Conservation (phyloP, 2,329 filamentous ascomycete species). For the Ophiocordyceps camponoti-rufipedis region DNA sequence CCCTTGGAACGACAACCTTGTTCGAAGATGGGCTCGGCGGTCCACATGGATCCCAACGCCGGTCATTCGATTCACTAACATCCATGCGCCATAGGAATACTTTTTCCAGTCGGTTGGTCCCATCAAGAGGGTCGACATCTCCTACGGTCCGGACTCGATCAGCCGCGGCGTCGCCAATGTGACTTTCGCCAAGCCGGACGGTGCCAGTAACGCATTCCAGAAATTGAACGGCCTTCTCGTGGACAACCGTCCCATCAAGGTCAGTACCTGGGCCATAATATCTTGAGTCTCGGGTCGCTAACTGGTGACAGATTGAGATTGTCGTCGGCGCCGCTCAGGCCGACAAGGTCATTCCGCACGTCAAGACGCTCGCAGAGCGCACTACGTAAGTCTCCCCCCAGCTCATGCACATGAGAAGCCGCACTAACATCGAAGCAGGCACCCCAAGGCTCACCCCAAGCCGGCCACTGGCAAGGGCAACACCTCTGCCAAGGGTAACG, state of each 20-base stretch:
- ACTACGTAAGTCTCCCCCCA: slow-evolving; percentile 36
- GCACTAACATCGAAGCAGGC: slow-evolving; percentile 7
- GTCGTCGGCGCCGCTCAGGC: slow-evolving; percentile 62
- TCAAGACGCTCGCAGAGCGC: slow-evolving; percentile 65
- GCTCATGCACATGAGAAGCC: too few species aligned
- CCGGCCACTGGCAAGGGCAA: slow-evolving; percentile 55
- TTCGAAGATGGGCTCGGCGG: slow-evolving; percentile 12
- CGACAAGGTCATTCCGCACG: slow-evolving; percentile 44
- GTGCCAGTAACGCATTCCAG: slow-evolving; percentile 68
- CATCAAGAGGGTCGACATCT: slow-evolving; percentile 80
- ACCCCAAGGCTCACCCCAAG: slow-evolving; percentile 44
- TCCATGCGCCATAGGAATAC: slow-evolving; percentile 69
- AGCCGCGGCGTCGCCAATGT: slow-evolving; percentile 89
- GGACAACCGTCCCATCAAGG: slow-evolving; percentile 81
- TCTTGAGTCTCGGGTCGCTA: slow-evolving; percentile 4
- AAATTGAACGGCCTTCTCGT: slow-evolving; percentile 79
- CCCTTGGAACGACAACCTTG: slow-evolving; percentile 8
- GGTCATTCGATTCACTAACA: slow-evolving; percentile 43
- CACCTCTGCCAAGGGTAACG: slow-evolving; percentile 22
- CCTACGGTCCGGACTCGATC: slow-evolving; percentile 79
- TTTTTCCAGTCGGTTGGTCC: slow-evolving; percentile 74
- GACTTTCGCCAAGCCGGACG: slow-evolving; percentile 63
- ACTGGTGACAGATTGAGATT: slow-evolving; percentile 57
- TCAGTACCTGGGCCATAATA: slow-evolving; percentile 12
- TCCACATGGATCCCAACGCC: slow-evolving; percentile 6